Evolutionary conservation across 2,329 filamentous ascomycete species (phyloP), one percentile per base, ranked within the genome.

Genomic region (Aspergillus eucalypticola): DNA sequence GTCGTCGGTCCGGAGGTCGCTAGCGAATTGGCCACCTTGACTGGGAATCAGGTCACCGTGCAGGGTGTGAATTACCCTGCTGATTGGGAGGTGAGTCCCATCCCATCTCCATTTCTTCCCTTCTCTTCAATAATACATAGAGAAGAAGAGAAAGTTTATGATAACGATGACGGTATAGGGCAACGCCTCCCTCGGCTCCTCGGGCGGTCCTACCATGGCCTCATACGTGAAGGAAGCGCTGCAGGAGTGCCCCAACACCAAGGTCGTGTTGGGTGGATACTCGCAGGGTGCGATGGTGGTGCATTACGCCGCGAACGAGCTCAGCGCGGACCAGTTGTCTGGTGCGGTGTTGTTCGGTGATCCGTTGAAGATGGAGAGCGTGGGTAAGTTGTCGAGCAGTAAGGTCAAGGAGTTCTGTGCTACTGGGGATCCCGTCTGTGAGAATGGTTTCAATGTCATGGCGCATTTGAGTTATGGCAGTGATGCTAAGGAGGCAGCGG

Each of bases 401-500:
- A 79, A 83, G 65, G 75, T 77, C 3, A 76, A 81, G 65, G 80
- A 82, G 19, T 78, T 81, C 39, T 86, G 84, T 60, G 78, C 81
- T 29, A 49, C 63, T 3, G 83, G 80, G 0, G 84, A 86, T 63
- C 72, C 79, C 8, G 83, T 86, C 5, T 86, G 84, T 60, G 56
- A 69, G 3, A 80, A 82, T 35, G 79, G 79, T 0, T 66, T 78
- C 21, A 72, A 79, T 55, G 68, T 79, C 5, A 68, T 78, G 21
- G 74, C 77, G 6, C 80, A 82, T 69, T 56, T 77, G 35, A 70
- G 69, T 2, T 83, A 83, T 61, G 73, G 66, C 1, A 23, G 49
- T 3, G 61, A 78, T 68, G 78, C 74, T 0, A 60, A 63, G 3
- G 69, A 69, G 8, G 78, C 78, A 1, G 78, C 78, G 3, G 53